Percentiles rank a stretch among this genome's conserved stretches.
Conservation (phyloP, 78 protist genomes). For the Dictyostelium capitatum region DNA sequence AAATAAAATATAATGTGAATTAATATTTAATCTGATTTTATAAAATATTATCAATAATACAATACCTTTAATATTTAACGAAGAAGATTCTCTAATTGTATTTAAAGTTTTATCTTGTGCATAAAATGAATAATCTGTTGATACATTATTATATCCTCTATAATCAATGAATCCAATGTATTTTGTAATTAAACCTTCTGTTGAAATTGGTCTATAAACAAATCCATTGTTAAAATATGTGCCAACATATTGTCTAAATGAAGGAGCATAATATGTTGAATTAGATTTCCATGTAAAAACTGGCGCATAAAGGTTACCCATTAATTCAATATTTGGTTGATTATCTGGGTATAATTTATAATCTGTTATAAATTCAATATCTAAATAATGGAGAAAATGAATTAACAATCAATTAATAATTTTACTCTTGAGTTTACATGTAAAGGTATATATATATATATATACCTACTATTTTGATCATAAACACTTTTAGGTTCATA, state of each 20-base stretch:
- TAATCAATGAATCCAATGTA: background rate
- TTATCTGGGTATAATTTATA: background rate
- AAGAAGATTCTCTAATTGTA: background rate
- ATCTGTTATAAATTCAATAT: too few species aligned
- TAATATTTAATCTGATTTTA: too few species aligned
- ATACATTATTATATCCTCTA: background rate
- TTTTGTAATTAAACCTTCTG: background rate
- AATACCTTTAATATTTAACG: background rate
- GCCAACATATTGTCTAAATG: too few species aligned
- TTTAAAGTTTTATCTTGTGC: background rate
- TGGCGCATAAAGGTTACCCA: background rate
- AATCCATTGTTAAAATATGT: too few species aligned
- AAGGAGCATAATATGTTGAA: background rate
- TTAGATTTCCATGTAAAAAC: background rate
- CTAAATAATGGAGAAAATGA: too few species aligned
- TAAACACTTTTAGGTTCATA: too few species aligned
- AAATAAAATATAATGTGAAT: too few species aligned
- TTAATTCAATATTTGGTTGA: background rate
- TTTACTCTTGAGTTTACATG: too few species aligned
- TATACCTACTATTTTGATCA: too few species aligned
- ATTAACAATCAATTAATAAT: too few species aligned
- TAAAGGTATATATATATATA: too few species aligned
- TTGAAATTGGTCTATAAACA: background rate
- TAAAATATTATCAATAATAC: too few species aligned
- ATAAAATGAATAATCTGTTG: background rate